Evolutionary conservation across 2,329 filamentous ascomycete species (phyloP).

Genomic region (Venturia nashicola): DNA sequence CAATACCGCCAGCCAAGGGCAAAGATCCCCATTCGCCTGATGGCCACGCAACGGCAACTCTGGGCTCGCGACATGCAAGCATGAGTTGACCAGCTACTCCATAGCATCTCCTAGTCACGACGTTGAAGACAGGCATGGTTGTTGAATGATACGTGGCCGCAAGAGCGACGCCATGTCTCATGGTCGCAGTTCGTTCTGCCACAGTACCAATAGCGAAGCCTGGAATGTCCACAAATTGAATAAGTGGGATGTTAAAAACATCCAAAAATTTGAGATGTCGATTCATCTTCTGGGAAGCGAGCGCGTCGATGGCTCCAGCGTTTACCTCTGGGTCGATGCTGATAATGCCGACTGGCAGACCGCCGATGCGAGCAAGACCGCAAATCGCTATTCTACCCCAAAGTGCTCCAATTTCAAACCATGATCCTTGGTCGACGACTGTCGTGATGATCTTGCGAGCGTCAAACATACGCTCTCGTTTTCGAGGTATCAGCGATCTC

Average conservation of each 20-base stretch:
- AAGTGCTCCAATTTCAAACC: conserved; percentile 51
- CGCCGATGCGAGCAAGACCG: conserved; percentile 46
- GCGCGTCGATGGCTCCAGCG: conserved; percentile 48
- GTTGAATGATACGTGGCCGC: conserved; percentile 51
- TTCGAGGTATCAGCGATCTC: conserved; percentile 44
- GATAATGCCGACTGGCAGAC: conserved; percentile 46
- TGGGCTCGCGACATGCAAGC: conserved; percentile 48
- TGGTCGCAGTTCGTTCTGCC: conserved; percentile 50
- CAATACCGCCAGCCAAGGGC: conserved; percentile 51
- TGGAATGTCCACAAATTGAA: conserved; percentile 51
- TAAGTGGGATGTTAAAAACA: conserved; percentile 50
- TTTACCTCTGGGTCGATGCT: conserved; percentile 50
- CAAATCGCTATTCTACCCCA: conserved; percentile 52
- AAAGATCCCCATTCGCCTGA: conserved; percentile 50
- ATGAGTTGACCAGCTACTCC: conserved; percentile 54
- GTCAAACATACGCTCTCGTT: conserved; percentile 48
- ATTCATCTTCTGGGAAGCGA: conserved; percentile 48
- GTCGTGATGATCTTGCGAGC: conserved; percentile 43
- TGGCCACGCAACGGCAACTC: conserved; percentile 51
- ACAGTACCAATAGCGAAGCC: conserved; percentile 52
- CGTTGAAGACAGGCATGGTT: conserved; percentile 49
- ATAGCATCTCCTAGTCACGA: conserved; percentile 49
- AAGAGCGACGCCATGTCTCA: conserved; percentile 51
- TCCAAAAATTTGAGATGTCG: conserved; percentile 51
- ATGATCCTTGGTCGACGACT: conserved; percentile 43